These are phyloP conservation scores for Gamsiella multidivaricata DNA, from an alignment of 192 early-diverging fungal genomes.

Conservation along the genomic window DNA sequence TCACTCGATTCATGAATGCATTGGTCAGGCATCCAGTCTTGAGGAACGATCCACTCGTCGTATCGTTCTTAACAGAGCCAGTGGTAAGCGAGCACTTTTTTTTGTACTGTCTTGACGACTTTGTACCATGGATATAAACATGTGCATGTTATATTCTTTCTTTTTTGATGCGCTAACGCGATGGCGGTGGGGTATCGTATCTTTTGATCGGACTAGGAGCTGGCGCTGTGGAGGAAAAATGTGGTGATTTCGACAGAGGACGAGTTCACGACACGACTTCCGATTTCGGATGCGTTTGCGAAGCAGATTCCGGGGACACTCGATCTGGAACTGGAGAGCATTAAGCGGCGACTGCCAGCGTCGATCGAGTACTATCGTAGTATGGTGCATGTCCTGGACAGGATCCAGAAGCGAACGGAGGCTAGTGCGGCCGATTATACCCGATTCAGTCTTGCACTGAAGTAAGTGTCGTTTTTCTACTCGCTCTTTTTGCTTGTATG, in stretches of 20 bases:
- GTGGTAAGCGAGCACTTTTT: slow-evolving; percentile 52
- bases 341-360: slow-evolving; percentile 57
- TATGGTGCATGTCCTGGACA: slow-evolving; percentile 69
- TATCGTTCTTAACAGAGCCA: slow-evolving; percentile 75
- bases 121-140: not conserved
- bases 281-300: slow-evolving; percentile 45
- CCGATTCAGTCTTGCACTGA: slow-evolving; percentile 65
- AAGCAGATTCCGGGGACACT: slow-evolving; percentile 63
- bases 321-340: slow-evolving; percentile 60
- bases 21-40: slow-evolving; percentile 80
- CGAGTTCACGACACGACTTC: slow-evolving; percentile 53
- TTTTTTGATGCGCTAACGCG: too few relatives aligned
- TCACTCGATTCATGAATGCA: slow-evolving; percentile 79
- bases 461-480: slow-evolving; percentile 56
- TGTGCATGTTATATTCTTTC: too few relatives aligned
- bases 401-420: slow-evolving; percentile 70
- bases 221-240: slow-evolving; percentile 68
- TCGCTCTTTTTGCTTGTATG: slow-evolving; percentile 5
- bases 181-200: too few relatives aligned
- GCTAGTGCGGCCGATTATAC: slow-evolving; percentile 70
- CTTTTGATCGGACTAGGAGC: slow-evolving; percentile 57
- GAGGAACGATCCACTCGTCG: slow-evolving; percentile 68
- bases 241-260: slow-evolving; percentile 68
- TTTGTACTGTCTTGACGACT: not conserved
- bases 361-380: slow-evolving; percentile 70